These are phyloP conservation scores for Moricandia moricandioides DNA, from an alignment of 345 rosid species.

Conservation along the genomic window DNA sequence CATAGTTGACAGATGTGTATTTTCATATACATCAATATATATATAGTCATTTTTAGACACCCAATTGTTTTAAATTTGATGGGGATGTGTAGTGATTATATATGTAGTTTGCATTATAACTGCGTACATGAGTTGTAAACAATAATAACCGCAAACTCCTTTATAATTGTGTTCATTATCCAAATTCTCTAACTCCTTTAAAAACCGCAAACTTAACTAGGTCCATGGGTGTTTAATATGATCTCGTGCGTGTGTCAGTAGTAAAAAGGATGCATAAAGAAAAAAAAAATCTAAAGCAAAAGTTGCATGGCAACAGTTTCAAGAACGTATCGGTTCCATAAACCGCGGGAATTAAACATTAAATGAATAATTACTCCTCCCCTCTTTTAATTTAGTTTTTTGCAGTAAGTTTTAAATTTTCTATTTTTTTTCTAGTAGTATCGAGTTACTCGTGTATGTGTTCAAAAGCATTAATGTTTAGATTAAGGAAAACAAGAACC, in stretches of 20 bases:
- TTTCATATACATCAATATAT: neutral
- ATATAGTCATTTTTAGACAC: neutral
- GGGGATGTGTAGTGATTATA: neutral
- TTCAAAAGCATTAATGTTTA: too few species aligned
- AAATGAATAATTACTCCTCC: neutral
- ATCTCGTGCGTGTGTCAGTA: neutral
- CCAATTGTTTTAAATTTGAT: neutral
- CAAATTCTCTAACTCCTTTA: neutral
- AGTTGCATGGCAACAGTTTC: neutral
- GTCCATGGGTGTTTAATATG: neutral
- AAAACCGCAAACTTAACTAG: neutral
- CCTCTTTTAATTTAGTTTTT: neutral
- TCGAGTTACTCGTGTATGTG: neutral
- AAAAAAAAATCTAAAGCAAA: neutral
- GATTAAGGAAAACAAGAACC: too few species aligned
- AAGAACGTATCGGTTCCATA: neutral
- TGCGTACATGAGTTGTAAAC: neutral
- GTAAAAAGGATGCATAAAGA: neutral
- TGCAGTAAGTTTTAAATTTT: neutral
- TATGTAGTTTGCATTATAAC: neutral
- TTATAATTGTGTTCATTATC: neutral
- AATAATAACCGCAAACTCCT: neutral
- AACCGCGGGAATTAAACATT: neutral
- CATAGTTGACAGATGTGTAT: neutral
- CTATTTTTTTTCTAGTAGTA: neutral